Evolutionary conservation across 768 basidiomycete species (phyloP).

Genomic region (Saitozyma sp.): DNA sequence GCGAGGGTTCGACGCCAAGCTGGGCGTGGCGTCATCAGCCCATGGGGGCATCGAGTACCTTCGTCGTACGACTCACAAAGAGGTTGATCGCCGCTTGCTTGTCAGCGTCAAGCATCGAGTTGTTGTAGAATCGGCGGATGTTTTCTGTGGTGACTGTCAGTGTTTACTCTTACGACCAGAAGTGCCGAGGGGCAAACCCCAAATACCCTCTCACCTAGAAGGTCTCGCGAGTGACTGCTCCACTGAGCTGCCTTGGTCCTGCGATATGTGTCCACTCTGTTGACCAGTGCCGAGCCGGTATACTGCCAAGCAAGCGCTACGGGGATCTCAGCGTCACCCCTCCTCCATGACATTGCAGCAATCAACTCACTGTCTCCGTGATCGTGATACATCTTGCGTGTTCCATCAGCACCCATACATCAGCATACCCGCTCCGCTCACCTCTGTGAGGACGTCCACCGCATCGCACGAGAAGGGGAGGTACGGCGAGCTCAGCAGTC

Average conservation of each 20-base stretch:
- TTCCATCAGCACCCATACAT: neutral
- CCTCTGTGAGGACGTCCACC: conserved; percentile 89
- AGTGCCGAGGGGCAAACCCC: neutral
- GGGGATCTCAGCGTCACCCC: neutral
- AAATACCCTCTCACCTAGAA: conserved; percentile 52
- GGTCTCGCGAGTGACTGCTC: conserved; percentile 95
- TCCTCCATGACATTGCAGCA: too few species aligned
- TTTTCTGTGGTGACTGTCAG: conserved; percentile 61
- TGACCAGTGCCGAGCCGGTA: conserved; percentile 92
- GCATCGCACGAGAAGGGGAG: conserved; percentile 90
- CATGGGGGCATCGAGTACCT: conserved; percentile 1
- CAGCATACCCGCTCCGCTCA: conserved; percentile 6
- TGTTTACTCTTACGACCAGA: neutral
- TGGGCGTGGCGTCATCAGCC: neutral
- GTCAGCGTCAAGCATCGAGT: conserved; percentile 90
- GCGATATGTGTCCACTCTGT: conserved; percentile 91
- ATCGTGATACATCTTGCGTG: conserved; percentile 80
- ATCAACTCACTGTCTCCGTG: conserved; percentile 80
- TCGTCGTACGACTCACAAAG: conserved; percentile 67
- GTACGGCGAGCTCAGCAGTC: conserved; percentile 79
- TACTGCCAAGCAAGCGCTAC: conserved; percentile 92
- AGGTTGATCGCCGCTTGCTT: conserved; percentile 97
- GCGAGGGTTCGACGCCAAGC: conserved; percentile 33
- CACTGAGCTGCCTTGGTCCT: conserved; percentile 80
- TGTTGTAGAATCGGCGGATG: conserved; percentile 89